These are phyloP conservation scores for Polygonum aviculare DNA, from an alignment of 148 eudicot genomes.

Conservation along the genomic window DNA sequence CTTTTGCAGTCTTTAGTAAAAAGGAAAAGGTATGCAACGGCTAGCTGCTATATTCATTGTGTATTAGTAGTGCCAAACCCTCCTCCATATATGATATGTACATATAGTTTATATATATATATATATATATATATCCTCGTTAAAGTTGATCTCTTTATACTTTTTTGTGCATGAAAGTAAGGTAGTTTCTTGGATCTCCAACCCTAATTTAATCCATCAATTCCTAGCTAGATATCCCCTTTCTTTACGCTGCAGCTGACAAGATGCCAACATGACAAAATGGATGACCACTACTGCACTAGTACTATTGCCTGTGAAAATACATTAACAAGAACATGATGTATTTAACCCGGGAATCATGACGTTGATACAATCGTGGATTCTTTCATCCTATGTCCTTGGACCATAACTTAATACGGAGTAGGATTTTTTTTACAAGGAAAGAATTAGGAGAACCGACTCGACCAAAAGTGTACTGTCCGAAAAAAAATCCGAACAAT, in stretches of 20 bases:
- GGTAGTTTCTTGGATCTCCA: slow-evolving; percentile 52
- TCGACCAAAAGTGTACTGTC: too few species aligned
- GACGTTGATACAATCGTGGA: too few species aligned
- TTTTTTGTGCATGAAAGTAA: slow-evolving; percentile 52
- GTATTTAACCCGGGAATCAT: too few species aligned
- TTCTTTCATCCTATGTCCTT: too few species aligned
- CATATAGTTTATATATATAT: too few species aligned
- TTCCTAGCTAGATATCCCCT: slow-evolving; percentile 6
- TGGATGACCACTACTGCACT: not conserved
- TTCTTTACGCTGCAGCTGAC: slow-evolving; percentile 5
- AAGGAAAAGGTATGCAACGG: slow-evolving; percentile 23
- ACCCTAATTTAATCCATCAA: slow-evolving; percentile 13
- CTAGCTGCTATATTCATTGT: slow-evolving; percentile 4
- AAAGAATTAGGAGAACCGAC: too few species aligned
- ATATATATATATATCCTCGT: slow-evolving; percentile 7
- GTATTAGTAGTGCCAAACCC: slow-evolving; percentile 30
- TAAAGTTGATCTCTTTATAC: slow-evolving; percentile 17
- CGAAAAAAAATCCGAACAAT: too few species aligned
- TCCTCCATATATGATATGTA: not conserved
- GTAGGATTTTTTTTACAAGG: too few species aligned
- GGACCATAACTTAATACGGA: too few species aligned
- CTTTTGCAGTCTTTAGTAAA: slow-evolving; percentile 54
- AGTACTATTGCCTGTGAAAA: not conserved
- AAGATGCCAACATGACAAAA: slow-evolving; percentile 3
- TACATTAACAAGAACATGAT: not conserved